Percentiles rank a stretch among this genome's conserved stretches.
These are phyloP conservation scores for Globisporangium cylindrosporum DNA, from an alignment of 352 stramenopile genomes.

Conservation along the genomic window DNA sequence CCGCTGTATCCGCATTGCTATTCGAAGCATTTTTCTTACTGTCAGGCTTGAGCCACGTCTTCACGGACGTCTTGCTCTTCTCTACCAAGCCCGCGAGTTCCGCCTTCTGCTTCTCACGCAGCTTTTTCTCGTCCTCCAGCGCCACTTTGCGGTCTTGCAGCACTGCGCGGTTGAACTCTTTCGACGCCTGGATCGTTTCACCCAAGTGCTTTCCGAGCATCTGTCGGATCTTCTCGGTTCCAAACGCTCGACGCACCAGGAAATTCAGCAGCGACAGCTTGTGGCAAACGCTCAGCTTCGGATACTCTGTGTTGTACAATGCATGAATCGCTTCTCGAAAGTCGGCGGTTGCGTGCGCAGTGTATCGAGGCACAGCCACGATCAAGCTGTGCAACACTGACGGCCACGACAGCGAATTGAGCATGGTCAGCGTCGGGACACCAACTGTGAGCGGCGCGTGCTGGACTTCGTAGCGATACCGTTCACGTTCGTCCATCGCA, in stretches of 20 bases:
- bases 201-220: slow-evolving; percentile 59
- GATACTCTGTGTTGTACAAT: slow-evolving; percentile 53
- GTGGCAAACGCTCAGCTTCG: slow-evolving; percentile 43
- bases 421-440: slow-evolving; percentile 72
- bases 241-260: slow-evolving; percentile 52
- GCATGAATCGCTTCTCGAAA: slow-evolving; percentile 50
- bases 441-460: slow-evolving; percentile 76
- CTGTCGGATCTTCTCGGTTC: slow-evolving; percentile 62
- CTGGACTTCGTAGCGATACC: slow-evolving; percentile 80
- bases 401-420: slow-evolving; percentile 81
- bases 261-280: slow-evolving; percentile 77
- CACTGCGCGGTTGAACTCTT: slow-evolving; percentile 71
- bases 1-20: slow-evolving; percentile 10
- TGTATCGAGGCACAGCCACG: slow-evolving; percentile 67
- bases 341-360: slow-evolving; percentile 29
- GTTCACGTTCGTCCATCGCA: slow-evolving; percentile 75
- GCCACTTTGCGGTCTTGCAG: slow-evolving; percentile 63
- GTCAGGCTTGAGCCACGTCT: slow-evolving; percentile 52
- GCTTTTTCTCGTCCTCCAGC: slow-evolving; percentile 78
- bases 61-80: slow-evolving; percentile 57
- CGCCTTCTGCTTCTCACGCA: slow-evolving; percentile 67
- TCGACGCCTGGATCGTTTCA: slow-evolving; percentile 53
- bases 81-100: slow-evolving; percentile 55
- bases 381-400: slow-evolving; percentile 68
- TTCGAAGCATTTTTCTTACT: slow-evolving; percentile 35